Evolutionary conservation across 164 flowering plant species (phyloP).

Genomic region (Stephania yunnanensis): DNA sequence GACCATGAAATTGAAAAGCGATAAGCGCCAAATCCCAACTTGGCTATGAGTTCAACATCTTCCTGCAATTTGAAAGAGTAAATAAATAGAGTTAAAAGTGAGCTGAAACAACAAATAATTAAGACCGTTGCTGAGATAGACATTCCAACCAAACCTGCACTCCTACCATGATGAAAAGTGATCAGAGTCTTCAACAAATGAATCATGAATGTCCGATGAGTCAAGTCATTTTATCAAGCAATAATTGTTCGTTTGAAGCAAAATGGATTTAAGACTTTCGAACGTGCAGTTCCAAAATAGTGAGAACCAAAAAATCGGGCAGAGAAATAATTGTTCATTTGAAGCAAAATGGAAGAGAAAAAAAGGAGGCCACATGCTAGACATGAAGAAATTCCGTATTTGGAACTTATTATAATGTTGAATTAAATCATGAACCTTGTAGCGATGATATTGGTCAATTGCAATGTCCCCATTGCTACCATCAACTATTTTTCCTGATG

Average conservation of each 20-base stretch:
- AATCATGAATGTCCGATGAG: too few species aligned
- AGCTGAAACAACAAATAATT: neutral
- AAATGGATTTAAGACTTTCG: too few species aligned
- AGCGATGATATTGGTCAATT: constrained; percentile 81
- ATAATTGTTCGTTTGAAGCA: too few species aligned
- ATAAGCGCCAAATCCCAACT: constrained; percentile 80
- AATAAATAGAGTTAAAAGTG: neutral
- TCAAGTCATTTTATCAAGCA: too few species aligned
- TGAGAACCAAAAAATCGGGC: too few species aligned
- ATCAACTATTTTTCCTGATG: constrained; percentile 60
- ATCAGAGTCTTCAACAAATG: too few species aligned
- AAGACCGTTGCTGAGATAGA: neutral
- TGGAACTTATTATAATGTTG: neutral
- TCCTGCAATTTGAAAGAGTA: constrained; percentile 44
- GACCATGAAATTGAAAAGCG: constrained; percentile 96
- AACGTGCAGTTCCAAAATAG: too few species aligned
- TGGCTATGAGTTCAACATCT: constrained; percentile 71
- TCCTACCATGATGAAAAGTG: neutral
- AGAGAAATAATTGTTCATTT: too few species aligned
- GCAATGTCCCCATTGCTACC: constrained; percentile 82
- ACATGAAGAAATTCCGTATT: too few species aligned
- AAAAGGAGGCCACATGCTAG: too few species aligned
- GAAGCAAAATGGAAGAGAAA: too few species aligned
- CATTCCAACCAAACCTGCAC: neutral
- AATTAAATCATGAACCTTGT: constrained; percentile 40